Base-by-base conservation (phyloP, 345 rosid species). In the Linum lewisii region DNA sequence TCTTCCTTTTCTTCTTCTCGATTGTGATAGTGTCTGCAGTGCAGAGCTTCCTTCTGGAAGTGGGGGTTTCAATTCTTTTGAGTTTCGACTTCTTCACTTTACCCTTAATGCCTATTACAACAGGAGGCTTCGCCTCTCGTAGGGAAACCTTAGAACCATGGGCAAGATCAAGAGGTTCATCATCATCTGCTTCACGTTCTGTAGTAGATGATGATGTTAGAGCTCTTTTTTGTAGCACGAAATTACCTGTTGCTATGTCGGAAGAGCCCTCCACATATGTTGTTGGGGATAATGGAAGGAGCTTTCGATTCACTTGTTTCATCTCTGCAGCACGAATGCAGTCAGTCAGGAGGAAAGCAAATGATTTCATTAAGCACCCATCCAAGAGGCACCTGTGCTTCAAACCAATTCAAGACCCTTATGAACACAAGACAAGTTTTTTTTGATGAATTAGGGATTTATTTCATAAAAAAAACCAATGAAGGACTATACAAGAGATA, bases 161-260 rank as follows among this genome's bases (percentile, higher is more conserved):
- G 6, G 32, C 2, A 2, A 6, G 34, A 29, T 29, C 34, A 3
- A 29, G 34, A 29, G 34, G 34, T 3, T 29, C 34, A 29, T 29
- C 34, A 3, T 8, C 34, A 29, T 29, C 34, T 29, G 34, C 34
- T 29, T 77, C 89, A 58, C 58, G 49, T 68, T 71, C 80, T 38
- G 47, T 58, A 5, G 74, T 60, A 68, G 64, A 65, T 24, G 78
- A 75, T 55, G 78, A 60, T 19, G 59, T 56, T 16, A 79, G 54
- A 32, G 51, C 72, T 74, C 94, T 84, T 77, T 81, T 86, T 77
- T 84, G 94, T 78, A 86, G 72, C 29, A 86, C 81, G 77, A 70
- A 88, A 65, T 84, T 86, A 54, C 82, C 86, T 8, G 75, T 58
- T 58, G 54, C 69, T 47, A 60, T 60, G 18, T 64, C 65, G 3